These are phyloP conservation scores for Apiospora malaysiana DNA, from an alignment of 2,329 filamentous ascomycete species.

Conservation along the genomic window DNA sequence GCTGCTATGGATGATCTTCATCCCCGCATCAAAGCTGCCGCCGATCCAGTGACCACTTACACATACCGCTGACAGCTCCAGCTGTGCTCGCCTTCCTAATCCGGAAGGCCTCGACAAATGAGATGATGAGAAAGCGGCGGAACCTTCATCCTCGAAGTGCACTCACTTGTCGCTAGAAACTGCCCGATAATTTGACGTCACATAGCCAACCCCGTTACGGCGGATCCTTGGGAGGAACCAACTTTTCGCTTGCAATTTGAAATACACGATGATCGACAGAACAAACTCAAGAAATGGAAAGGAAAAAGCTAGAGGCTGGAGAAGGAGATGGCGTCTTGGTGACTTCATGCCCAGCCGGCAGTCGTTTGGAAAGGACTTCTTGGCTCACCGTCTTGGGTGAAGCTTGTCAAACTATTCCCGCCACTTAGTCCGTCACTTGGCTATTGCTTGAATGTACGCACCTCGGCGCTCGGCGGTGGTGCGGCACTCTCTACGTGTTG, in stretches of 20 bases:
- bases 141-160: background rate
- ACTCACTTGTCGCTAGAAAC: background rate
- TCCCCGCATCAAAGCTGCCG: slow-evolving; percentile 11
- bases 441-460: background rate
- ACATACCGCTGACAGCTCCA: background rate
- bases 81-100: slow-evolving; percentile 9
- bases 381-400: background rate
- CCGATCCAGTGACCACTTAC: slow-evolving; percentile 6
- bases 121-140: background rate
- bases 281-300: too few relatives aligned
- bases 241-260: background rate
- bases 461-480: background rate
- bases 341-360: background rate
- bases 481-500: background rate
- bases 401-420: background rate
- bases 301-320: background rate
- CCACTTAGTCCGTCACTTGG: background rate
- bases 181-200: background rate
- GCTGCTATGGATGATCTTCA: background rate
- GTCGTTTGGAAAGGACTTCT: background rate
- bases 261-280: background rate
- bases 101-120: slow-evolving; percentile 4
- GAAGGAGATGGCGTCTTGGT: background rate
- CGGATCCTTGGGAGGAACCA: background rate
- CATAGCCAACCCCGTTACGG: background rate